Conservation (phyloP, 805 yeast genomes). For the Trichomonascus vanleenenianus region DNA sequence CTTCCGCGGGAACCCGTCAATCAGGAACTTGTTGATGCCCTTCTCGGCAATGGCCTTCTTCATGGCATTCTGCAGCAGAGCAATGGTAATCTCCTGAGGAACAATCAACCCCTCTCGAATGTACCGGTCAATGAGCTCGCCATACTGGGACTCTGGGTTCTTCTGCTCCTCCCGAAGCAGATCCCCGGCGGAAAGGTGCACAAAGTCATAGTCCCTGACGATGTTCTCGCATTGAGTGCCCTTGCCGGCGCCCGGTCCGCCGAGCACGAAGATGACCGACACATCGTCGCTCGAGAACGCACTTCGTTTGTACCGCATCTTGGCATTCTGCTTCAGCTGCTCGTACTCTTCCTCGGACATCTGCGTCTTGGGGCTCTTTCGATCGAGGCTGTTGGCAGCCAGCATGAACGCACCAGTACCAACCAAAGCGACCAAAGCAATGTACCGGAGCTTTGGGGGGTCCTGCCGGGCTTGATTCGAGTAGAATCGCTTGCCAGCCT, state of each 20-base stretch:
- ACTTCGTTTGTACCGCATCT: conserved; percentile 14
- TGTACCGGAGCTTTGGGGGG: conserved; percentile 27
- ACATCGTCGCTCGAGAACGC: conserved; percentile 60
- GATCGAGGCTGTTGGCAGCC: conserved; percentile 24
- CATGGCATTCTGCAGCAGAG: conserved; percentile 68
- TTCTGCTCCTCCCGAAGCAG: conserved; percentile 76
- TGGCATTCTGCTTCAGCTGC: conserved; percentile 25
- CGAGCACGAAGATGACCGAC: conserved; percentile 76
- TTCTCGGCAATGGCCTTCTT: conserved; percentile 34
- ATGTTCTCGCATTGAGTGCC: conserved; percentile 43
- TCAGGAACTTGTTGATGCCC: conserved; percentile 49
- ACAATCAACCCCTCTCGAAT: conserved; percentile 80
- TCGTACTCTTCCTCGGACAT: conserved; percentile 31
- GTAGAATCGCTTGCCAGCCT: background rate
- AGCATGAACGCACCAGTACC: conserved; percentile 28
- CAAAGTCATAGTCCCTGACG: conserved; percentile 63
- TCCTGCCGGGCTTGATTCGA: conserved; percentile 8
- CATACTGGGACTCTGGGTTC: conserved; percentile 67
- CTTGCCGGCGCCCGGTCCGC: conserved; percentile 57
- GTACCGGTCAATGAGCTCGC: conserved; percentile 69
- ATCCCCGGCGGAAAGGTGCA: conserved; percentile 85
- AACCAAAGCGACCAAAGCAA: conserved; percentile 25
- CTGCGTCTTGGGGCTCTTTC: conserved; percentile 21
- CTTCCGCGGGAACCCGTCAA: conserved; percentile 90
- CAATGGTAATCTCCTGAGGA: conserved; percentile 78